Percentiles rank a stretch among this genome's conserved stretches.
phyloP scores from a whole-genome alignment of 2,329 filamentous ascomycete genomes.

The Myriosclerotinia curreyana region DNA sequence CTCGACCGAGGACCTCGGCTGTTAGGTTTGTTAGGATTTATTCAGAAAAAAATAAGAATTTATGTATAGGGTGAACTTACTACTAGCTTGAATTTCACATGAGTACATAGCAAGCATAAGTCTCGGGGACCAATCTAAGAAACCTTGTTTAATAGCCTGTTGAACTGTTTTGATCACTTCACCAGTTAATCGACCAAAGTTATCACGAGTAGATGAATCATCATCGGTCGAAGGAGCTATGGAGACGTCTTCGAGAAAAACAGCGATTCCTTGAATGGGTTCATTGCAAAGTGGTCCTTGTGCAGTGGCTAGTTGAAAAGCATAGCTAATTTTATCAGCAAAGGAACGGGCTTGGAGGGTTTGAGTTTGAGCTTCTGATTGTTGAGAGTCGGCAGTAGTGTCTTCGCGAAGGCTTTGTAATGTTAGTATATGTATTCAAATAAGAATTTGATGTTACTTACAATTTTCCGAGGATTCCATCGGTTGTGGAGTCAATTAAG shows the following conservation, averaged over 20 bases:
- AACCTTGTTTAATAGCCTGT: slow-evolving; percentile 76
- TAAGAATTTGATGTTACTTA: slow-evolving; percentile 42
- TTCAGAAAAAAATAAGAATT: no score
- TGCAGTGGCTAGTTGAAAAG: slow-evolving; percentile 86
- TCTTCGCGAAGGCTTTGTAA: slow-evolving; percentile 31
- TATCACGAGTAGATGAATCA: slow-evolving; percentile 56
- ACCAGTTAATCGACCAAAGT: slow-evolving; percentile 77
- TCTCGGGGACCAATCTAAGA: slow-evolving; percentile 95
- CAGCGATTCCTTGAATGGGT: slow-evolving; percentile 87
- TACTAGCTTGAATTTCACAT: slow-evolving; percentile 94
- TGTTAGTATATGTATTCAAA: not conserved
- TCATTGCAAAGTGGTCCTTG: slow-evolving; percentile 92
- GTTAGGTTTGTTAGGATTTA: slow-evolving; percentile 29
- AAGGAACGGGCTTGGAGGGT: slow-evolving; percentile 64
- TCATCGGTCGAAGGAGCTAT: slow-evolving; percentile 56
- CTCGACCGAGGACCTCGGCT: slow-evolving; percentile 89
- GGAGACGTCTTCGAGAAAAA: slow-evolving; percentile 78
- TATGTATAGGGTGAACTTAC: slow-evolving; percentile 47
- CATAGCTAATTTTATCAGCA: slow-evolving; percentile 85
- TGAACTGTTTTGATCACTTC: slow-evolving; percentile 90
- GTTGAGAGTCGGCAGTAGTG: slow-evolving; percentile 33
- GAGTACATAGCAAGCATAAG: slow-evolving; percentile 96
- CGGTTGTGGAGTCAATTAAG: slow-evolving; percentile 76
- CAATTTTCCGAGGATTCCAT: slow-evolving; percentile 69
- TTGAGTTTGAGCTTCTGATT: slow-evolving; percentile 45